These are phyloP conservation scores for Calophaca sinica DNA, from an alignment of 306 rosid genomes.

Conservation along the genomic window DNA sequence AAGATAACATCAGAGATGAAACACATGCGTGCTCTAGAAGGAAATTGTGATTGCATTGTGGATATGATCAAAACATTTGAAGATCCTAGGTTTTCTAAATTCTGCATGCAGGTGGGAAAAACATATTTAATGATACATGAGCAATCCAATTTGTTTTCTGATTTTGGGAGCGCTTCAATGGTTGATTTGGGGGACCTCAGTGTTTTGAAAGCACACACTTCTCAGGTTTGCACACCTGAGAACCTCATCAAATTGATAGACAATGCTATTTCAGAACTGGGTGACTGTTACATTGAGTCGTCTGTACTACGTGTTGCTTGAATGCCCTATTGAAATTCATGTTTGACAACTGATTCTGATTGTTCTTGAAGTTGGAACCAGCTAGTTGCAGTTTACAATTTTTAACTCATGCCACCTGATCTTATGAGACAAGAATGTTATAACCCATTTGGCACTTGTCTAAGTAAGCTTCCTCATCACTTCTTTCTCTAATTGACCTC, in stretches of 20 bases:
- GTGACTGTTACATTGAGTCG: slow-evolving; percentile 27
- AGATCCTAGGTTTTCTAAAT: slow-evolving; percentile 61
- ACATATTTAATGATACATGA: slow-evolving; percentile 58
- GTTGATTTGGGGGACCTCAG: slow-evolving; percentile 50
- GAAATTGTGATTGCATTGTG: slow-evolving; percentile 54
- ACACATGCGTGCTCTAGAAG: slow-evolving; percentile 58
- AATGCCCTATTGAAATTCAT: slow-evolving; percentile 21
- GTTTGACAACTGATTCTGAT: slow-evolving; percentile 24
- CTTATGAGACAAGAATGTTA: slow-evolving; percentile 12
- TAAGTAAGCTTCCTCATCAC: slow-evolving; percentile 5
- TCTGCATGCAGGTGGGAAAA: slow-evolving; percentile 57
- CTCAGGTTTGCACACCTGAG: slow-evolving; percentile 56
- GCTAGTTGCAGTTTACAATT: slow-evolving; percentile 18
- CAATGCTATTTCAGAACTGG: slow-evolving; percentile 44
- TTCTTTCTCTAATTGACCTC: slow-evolving; percentile 2
- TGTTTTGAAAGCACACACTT: slow-evolving; percentile 51
- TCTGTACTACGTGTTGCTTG: slow-evolving; percentile 11
- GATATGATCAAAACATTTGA: slow-evolving; percentile 58
- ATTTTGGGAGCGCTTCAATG: slow-evolving; percentile 45
- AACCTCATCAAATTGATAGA: slow-evolving; percentile 68
- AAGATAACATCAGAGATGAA: slow-evolving; percentile 58
- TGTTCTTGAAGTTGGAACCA: slow-evolving; percentile 37
- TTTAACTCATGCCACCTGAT: slow-evolving; percentile 5
- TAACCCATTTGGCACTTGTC: neutral
- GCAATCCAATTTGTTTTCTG: slow-evolving; percentile 42